Base-by-base conservation (phyloP, 2,329 filamentous ascomycete genomes). In the Trichoderma polysporum region DNA sequence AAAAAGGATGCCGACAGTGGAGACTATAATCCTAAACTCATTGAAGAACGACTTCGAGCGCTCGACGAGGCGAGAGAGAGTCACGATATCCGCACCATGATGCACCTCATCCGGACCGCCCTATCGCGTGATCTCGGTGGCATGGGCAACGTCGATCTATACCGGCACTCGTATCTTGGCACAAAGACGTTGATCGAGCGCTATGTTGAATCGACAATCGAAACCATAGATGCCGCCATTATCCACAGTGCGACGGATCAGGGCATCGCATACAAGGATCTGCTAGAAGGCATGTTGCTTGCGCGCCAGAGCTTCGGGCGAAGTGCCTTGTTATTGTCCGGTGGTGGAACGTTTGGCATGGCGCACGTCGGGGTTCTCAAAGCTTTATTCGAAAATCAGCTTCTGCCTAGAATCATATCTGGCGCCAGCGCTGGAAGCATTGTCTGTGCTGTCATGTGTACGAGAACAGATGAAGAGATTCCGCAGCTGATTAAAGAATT, bases 281-380 rank as follows among this genome's bases (percentile, higher is more conserved):
- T 88, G 4, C 81, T 93, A 6, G 90, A 94, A 64, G 87, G 88
- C 66, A 83, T 95, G 70, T 78, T 94, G 53, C 86, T 87, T 65
- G 86, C 91, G 1, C 86, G 92, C 45, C 91, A 94, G 74, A 91
- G 91, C 39, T 96, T 93, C 74, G 93, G 93, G n/a, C 86, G 93
- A 69, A 95, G 90, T 69, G 93, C 92, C 0, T 80, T 97, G 59
- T 82, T 96, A 10, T 82, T 97, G 10, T 96, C 93, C 4, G 93
- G 93, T 8, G 93, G 93, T 2, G 93, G 91, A 1, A 95, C 93
- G 0, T 93, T 96, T 79, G 93, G 93, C 47, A 96, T 97, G 91
- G 91, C 91, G 68, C 93, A 97, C 76, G 91, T 97, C 64, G 93
- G 93, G 1, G 93, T 97, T 2, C 81, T 96, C 64, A 96, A 96